A percentile compares a stretch with the other conserved stretches of the same genome.
These are phyloP conservation scores for Spergularia azorica DNA, from an alignment of 179 eudicot genomes.

Conservation along the genomic window DNA sequence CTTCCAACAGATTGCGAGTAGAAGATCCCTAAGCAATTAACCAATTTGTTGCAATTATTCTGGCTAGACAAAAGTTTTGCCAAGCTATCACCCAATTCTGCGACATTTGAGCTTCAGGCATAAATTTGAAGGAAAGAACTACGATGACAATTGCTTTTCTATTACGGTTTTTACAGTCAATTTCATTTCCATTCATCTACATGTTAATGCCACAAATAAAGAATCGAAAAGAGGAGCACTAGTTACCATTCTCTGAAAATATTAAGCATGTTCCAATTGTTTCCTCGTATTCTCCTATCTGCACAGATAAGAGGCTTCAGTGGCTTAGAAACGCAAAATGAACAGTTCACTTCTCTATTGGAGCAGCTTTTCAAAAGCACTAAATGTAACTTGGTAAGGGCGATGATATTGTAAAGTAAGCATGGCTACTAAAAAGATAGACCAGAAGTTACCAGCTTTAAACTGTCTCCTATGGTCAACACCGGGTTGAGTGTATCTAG, in stretches of 20 bases:
- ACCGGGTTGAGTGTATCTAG: slow-evolving; percentile 74
- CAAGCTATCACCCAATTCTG: not conserved
- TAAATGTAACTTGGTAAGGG: not conserved
- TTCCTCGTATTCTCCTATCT: slow-evolving; percentile 86
- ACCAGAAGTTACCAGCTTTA: slow-evolving; percentile 59
- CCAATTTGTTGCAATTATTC: not conserved
- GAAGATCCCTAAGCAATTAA: too few species aligned
- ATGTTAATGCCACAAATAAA: not conserved
- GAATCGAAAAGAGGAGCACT: not conserved
- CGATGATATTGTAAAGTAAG: not conserved
- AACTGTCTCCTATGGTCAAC: slow-evolving; percentile 57
- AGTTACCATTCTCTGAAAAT: slow-evolving; percentile 62
- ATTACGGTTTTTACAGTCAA: not conserved
- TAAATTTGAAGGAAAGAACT: too few species aligned
- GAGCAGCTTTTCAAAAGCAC: not conserved
- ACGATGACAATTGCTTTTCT: too few species aligned
- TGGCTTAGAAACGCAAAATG: not conserved
- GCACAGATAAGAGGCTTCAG: slow-evolving; percentile 10
- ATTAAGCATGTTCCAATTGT: slow-evolving; percentile 80
- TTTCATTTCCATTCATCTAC: not conserved
- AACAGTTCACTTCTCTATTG: too few species aligned
- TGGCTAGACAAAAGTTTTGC: not conserved
- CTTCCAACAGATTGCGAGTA: too few species aligned
- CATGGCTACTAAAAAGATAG: not conserved
- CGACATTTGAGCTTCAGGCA: too few species aligned